phyloP scores from a whole-genome alignment of 1,284 basidiomycete genomes.

The Flammula alnicola region DNA sequence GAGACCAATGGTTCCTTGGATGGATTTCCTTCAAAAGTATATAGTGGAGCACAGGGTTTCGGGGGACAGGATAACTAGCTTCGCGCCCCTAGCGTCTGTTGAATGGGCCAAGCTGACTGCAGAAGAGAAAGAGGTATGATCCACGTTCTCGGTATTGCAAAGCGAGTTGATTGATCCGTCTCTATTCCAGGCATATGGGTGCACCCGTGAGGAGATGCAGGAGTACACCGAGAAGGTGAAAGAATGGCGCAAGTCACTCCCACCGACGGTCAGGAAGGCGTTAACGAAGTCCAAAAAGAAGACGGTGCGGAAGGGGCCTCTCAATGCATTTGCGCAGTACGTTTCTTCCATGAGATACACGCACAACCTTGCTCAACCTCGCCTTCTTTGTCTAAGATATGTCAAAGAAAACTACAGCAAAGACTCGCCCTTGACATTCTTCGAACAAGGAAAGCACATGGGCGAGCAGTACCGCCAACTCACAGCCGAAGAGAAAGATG shows the following conservation, averaged over 20 bases:
- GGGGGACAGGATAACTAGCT: background rate
- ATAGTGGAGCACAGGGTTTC: background rate
- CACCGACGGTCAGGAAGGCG: no score
- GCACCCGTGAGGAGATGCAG: background rate
- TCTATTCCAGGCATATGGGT: constrained; percentile 17
- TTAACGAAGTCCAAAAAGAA: no score
- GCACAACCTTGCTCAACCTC: background rate
- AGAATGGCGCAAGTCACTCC: no score
- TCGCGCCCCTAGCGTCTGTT: background rate
- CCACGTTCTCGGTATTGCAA: background rate
- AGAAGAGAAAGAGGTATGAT: constrained; percentile 18
- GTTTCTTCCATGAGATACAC: background rate
- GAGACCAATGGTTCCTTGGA: background rate
- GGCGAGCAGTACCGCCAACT: no score
- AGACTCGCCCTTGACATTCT: no score
- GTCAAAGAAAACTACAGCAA: no score
- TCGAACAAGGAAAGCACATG: no score
- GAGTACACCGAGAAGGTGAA: constrained; percentile 6
- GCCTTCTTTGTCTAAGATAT: no score
- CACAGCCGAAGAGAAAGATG: constrained; percentile 15
- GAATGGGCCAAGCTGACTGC: background rate
- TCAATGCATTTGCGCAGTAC: background rate
- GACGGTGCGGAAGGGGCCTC: background rate
- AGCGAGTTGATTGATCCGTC: background rate
- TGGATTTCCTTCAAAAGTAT: background rate